Percentiles rank a stretch among this genome's conserved stretches.
phyloP scores from a whole-genome alignment of 2,329 filamentous ascomycete genomes.

The Clonostachys byssicola region DNA sequence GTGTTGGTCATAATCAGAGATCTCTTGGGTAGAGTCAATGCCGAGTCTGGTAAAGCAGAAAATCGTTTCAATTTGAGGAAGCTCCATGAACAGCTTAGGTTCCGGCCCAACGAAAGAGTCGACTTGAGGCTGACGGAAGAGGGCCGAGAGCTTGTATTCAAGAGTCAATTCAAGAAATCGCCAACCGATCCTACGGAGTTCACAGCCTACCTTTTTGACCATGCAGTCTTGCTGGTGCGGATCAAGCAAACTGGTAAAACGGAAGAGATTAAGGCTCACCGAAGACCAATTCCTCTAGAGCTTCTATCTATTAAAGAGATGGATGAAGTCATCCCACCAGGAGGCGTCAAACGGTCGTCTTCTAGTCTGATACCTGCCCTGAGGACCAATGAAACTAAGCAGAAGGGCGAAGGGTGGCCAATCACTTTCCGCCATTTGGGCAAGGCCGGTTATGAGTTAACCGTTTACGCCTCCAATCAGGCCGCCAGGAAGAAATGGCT shows the following conservation, averaged over 20 bases:
- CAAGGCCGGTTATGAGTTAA: slow-evolving; percentile 90
- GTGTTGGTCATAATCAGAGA: slow-evolving; percentile 84
- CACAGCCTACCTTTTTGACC: slow-evolving; percentile 92
- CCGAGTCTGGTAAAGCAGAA: slow-evolving; percentile 93
- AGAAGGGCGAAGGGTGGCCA: slow-evolving; percentile 74
- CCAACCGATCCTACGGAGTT: slow-evolving; percentile 87
- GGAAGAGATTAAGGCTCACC: slow-evolving; percentile 93
- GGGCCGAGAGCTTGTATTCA: slow-evolving; percentile 88
- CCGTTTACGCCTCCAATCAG: slow-evolving; percentile 81
- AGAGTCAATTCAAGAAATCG: slow-evolving; percentile 89
- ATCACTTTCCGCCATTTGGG: slow-evolving; percentile 96
- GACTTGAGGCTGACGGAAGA: slow-evolving; percentile 94
- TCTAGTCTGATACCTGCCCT: slow-evolving; percentile 71
- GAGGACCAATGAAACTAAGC: slow-evolving; percentile 45
- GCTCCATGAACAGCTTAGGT: slow-evolving; percentile 87
- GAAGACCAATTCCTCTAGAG: slow-evolving; percentile 89
- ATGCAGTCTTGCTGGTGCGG: slow-evolving; percentile 86
- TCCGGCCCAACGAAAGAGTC: slow-evolving; percentile 83
- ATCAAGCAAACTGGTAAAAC: slow-evolving; percentile 89
- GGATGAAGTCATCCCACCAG: slow-evolving; percentile 86
- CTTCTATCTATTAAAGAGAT: slow-evolving; percentile 92
- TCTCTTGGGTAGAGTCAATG: slow-evolving; percentile 82
- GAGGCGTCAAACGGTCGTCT: slow-evolving; percentile 81
- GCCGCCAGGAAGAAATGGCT: slow-evolving; percentile 94
- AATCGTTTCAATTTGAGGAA: slow-evolving; percentile 95